Evolutionary conservation across 148 eudicot genomes (phyloP), one percentile per base, ranked within the genome.

Genomic region (Silene uniflora): DNA sequence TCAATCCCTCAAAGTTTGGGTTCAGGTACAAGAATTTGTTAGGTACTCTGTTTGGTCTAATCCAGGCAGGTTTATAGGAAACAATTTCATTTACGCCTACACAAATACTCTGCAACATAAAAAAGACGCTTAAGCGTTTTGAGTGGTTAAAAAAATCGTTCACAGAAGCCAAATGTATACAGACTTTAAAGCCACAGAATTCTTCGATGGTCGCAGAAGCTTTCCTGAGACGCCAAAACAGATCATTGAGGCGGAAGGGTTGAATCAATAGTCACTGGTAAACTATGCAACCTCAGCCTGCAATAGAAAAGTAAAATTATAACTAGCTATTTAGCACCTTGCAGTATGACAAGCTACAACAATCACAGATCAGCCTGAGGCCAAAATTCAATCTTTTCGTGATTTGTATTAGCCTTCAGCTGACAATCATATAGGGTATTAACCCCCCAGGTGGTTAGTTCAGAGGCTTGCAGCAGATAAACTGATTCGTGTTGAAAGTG

Each of bases 181-280:
- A 61, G 14, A 39, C 18, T 55, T 56, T 19, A 44, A 24, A 11
- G 22, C 68, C 55, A 78, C 29, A 11, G 1, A 29, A 29, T 1
- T 62, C 19, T 32, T 23, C 7, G 0, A 64, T 5, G 9, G 58
- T 14, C 65, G 29, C 21, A 5, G n/a, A 14, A 8, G 44, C 74
- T 59, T 66, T 66, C 46, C 21, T 32, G 21, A 66, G 22, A 16
- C 22, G 18, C 27, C 7, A 67, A 27, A 61, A 61, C 58, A 62
- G 47, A 71, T 14, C 35, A 69, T 14, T 42, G 44, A 23, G n/a
- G 10, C 19, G 18, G 25, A 19, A 16, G 18, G n/a, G 4, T 59
- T 49, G 72, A 12, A 73, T 82, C 79, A 82, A 21, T 69, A 82
- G 19, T 82, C 81, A 64, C 81, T 82, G 47, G 81, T 14, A 71